Conservation (phyloP, 106 monocot species). For the Allium sativum region DNA sequence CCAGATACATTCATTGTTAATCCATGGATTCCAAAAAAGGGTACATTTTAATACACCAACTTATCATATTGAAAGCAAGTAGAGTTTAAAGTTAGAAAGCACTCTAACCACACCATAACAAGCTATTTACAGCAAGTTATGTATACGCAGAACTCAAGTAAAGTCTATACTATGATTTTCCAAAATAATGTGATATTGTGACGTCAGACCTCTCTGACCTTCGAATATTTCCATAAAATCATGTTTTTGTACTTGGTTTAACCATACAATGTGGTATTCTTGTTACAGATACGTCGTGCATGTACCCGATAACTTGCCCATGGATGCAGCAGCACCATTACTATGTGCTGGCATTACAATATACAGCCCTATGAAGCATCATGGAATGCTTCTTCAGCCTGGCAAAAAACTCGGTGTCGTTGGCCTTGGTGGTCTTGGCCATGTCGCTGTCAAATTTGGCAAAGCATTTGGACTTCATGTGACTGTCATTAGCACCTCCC, state of each 20-base stretch:
- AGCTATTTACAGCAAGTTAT: not conserved
- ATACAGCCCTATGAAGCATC: constrained; percentile 22
- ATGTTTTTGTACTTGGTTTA: too few relatives aligned
- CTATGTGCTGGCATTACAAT: constrained; percentile 32
- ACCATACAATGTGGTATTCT: not conserved
- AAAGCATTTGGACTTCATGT: constrained; percentile 27
- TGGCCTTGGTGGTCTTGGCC: constrained; percentile 36
- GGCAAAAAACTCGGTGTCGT: constrained; percentile 22
- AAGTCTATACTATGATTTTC: not conserved
- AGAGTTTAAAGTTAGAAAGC: too few relatives aligned
- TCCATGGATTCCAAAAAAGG: too few relatives aligned
- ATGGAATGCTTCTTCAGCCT: constrained; percentile 10
- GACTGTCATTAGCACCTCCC: constrained; percentile 18
- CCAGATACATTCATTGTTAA: too few relatives aligned
- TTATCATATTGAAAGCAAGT: too few relatives aligned
- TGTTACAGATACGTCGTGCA: constrained; percentile 9
- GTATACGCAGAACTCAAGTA: not conserved
- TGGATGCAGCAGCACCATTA: constrained; percentile 15
- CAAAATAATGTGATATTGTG: not conserved
- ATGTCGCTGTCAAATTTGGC: constrained; percentile 27
- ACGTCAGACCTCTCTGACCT: too few relatives aligned
- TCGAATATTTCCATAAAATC: too few relatives aligned
- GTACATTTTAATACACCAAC: too few relatives aligned
- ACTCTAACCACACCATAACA: not conserved
- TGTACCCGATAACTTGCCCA: constrained; percentile 15